phyloP scores from a whole-genome alignment of 176 grass and related monocot genomes.

The Sorghum bicolor region DNA sequence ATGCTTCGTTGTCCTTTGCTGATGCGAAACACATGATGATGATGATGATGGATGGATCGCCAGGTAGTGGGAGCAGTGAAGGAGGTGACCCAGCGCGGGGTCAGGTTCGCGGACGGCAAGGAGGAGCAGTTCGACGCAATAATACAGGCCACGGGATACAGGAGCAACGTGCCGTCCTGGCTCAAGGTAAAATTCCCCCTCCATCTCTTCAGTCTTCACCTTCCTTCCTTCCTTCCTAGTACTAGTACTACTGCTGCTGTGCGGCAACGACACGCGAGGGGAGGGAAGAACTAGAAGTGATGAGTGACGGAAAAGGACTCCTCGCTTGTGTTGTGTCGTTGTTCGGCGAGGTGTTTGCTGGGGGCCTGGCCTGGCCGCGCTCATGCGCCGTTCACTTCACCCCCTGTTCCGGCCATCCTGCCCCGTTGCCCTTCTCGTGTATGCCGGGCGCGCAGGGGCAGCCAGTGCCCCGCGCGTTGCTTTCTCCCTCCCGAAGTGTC shows the following conservation, averaged over 20 bases:
- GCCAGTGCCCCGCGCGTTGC: conserved; percentile 32
- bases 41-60: background rate
- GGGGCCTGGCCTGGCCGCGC: too few relatives aligned
- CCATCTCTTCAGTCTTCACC: too few relatives aligned
- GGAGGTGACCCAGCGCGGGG: conserved; percentile 67
- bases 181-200: conserved; percentile 63
- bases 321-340: conserved; percentile 10
- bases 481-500: conserved; percentile 7
- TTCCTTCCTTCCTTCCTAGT: background rate
- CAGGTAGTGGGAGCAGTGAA: conserved; percentile 92
- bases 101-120: conserved; percentile 81
- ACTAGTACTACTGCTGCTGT: background rate
- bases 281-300: background rate
- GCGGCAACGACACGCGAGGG: background rate
- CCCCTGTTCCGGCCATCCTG: conserved; percentile 24
- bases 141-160: conserved; percentile 85
- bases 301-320: conserved; percentile 20
- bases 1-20: background rate
- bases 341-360: conserved; percentile 1
- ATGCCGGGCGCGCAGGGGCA: conserved; percentile 31
- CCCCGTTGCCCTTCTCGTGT: conserved; percentile 41
- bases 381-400: conserved; percentile 3
- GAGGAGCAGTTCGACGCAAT: conserved; percentile 90
- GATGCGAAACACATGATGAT: background rate
- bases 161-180: conserved; percentile 95